Evolutionary conservation across 2,329 filamentous ascomycete genomes (phyloP), one percentile per base, ranked within the genome.

Genomic region (Arthrobotrys musiformis): DNA sequence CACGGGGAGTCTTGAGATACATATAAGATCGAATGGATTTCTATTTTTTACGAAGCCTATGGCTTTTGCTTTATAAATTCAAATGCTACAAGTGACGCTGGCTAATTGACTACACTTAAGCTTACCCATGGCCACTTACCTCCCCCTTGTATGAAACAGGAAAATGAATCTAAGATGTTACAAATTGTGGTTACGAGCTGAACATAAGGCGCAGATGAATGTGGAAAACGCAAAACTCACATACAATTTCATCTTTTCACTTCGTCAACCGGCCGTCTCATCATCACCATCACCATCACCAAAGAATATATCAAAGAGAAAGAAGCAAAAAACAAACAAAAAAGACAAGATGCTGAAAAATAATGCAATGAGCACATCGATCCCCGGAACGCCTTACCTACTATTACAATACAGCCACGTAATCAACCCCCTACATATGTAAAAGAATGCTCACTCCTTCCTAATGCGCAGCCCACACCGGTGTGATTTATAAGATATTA

Each of bases 201-300:
- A 48, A 48, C 22, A 35, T 9, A 9, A 5, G 33, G 30, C 17
- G 19, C 26, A 15, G 17, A 42, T 42, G 40, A 42, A 42, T 42
- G n/a, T 42, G 54, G 33, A 33, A n/a, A n/a, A 58, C 54, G 54
- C 54, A 40, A 58, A 40, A 40, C 30, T 56, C 54, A 58, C 33
- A 58, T 58, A 26, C 54, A 58, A 58, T 58, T 58, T 58, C 30
- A 58, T 58, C 33, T 33, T n/a, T n/a, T 58, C 54, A 58, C 54
- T 24, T 40, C 26, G 15, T 40, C 54, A n/a, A n/a, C n/a, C n/a
- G n/a, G n/a, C n/a, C n/a, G n/a, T n/a, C n/a, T n/a, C n/a, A n/a
- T n/a, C n/a, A n/a, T n/a, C n/a, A n/a, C n/a, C n/a, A n/a, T 58
- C 54, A 40, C 40, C 52, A 58, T 58, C 30, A 58, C 15, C 40